phyloP scores from a whole-genome alignment of 768 basidiomycete species.

The Boletus huronensis region DNA sequence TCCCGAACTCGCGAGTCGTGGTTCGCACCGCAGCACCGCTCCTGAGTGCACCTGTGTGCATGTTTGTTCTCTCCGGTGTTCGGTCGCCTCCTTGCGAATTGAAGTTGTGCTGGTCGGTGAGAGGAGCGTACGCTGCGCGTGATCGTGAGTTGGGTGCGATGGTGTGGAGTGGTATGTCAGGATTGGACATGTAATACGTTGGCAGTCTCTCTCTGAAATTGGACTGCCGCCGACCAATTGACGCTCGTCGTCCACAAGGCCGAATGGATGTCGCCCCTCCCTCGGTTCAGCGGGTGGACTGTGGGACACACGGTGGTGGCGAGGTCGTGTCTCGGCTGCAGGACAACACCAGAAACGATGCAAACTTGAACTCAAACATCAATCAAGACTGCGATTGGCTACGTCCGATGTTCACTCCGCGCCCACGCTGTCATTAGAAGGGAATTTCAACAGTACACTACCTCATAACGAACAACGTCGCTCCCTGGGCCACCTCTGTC shows the following conservation, averaged over 20 bases:
- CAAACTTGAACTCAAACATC: too few species aligned
- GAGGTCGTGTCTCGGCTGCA: background rate
- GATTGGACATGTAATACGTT: slow-evolving; percentile 30
- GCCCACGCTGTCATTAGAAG: too few species aligned
- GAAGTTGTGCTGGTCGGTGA: slow-evolving; percentile 30
- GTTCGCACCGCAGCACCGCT: slow-evolving; percentile 33
- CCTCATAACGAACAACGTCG: too few species aligned
- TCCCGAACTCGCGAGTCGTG: slow-evolving; percentile 12
- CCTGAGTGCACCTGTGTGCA: slow-evolving; percentile 32
- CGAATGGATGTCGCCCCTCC: background rate
- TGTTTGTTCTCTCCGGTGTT: slow-evolving; percentile 13
- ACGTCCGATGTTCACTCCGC: too few species aligned
- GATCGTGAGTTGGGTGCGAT: slow-evolving; percentile 47
- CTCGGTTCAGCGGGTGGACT: background rate
- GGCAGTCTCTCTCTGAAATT: background rate
- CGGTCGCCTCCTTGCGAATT: slow-evolving; percentile 21
- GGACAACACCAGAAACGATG: background rate
- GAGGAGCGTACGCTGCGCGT: slow-evolving; percentile 46
- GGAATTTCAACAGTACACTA: too few species aligned
- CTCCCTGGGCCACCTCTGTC: too few species aligned
- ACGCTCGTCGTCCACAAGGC: slow-evolving; percentile 2
- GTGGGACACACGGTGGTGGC: background rate
- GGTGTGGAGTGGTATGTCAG: slow-evolving; percentile 69
- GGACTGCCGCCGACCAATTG: background rate
- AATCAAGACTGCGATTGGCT: too few species aligned